These are phyloP conservation scores for Citrus cavaleriei DNA, from an alignment of 345 rosid genomes.

Conservation along the genomic window DNA sequence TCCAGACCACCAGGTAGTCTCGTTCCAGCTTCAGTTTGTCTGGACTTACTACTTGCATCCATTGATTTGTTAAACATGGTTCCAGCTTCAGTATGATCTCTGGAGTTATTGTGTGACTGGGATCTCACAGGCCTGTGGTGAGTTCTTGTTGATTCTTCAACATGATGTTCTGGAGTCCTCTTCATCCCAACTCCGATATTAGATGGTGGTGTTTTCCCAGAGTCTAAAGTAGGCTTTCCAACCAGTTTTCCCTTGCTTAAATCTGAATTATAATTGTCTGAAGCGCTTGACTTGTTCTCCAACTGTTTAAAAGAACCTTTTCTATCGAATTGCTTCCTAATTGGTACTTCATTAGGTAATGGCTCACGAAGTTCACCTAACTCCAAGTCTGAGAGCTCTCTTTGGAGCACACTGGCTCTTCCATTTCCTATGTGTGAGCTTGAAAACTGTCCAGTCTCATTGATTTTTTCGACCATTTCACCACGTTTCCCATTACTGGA, in stretches of 20 bases:
- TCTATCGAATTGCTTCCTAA: slow-evolving; percentile 54
- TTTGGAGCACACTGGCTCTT: slow-evolving; percentile 53
- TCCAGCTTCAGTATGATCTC: slow-evolving; percentile 45
- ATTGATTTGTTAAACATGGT: slow-evolving; percentile 37
- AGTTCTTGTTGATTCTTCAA: slow-evolving; percentile 48
- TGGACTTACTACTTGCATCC: slow-evolving; percentile 48
- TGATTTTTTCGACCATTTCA: slow-evolving; percentile 50
- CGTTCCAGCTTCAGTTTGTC: slow-evolving; percentile 43
- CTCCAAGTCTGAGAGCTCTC: slow-evolving; percentile 85
- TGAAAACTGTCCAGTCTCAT: slow-evolving; percentile 47
- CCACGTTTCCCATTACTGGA: slow-evolving; percentile 37
- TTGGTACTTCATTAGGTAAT: slow-evolving; percentile 44
- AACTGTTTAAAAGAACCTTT: slow-evolving; percentile 56
- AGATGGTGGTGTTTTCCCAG: slow-evolving; percentile 49
- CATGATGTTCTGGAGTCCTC: slow-evolving; percentile 46
- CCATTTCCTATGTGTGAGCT: slow-evolving; percentile 42
- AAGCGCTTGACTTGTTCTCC: slow-evolving; percentile 49
- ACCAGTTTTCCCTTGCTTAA: slow-evolving; percentile 50
- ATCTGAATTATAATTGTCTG: slow-evolving; percentile 52
- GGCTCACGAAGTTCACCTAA: slow-evolving; percentile 90
- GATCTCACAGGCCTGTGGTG: slow-evolving; percentile 40
- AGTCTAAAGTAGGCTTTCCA: slow-evolving; percentile 46
- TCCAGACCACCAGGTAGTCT: slow-evolving; percentile 48
- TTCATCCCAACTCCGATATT: slow-evolving; percentile 36
- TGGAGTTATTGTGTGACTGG: slow-evolving; percentile 42